Percentiles rank a stretch among this genome's conserved stretches.
Evolutionary conservation across 2,329 filamentous ascomycete genomes (phyloP).

Genomic region (Monosporascus sp.): DNA sequence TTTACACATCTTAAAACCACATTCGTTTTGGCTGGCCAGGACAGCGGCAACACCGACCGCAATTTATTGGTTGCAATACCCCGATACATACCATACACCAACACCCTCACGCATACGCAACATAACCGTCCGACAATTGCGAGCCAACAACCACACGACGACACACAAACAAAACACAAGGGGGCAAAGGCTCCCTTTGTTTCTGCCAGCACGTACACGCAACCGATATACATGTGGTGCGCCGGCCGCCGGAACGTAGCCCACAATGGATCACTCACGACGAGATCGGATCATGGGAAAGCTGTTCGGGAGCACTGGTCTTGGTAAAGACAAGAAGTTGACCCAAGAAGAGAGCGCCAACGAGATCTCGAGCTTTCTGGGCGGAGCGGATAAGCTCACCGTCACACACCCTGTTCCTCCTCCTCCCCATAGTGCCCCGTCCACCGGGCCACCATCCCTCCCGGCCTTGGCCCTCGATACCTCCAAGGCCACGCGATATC

Average conservation of each 20-base stretch:
- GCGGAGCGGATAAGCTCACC: constrained; percentile 49
- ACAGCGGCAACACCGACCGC: neutral
- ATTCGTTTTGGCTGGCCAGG: neutral
- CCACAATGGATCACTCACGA: constrained; percentile 26
- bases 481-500: constrained; percentile 48
- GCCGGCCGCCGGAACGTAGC: neutral
- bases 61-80: too few species aligned
- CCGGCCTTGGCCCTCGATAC: constrained; percentile 51
- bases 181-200: neutral
- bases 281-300: constrained; percentile 56
- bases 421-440: constrained; percentile 23
- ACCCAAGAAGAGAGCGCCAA: constrained; percentile 40
- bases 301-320: constrained; percentile 45
- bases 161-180: neutral
- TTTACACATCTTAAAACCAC: neutral
- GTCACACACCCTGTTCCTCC: constrained; percentile 46
- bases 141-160: neutral
- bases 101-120: neutral
- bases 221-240: neutral
- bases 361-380: constrained; percentile 56
- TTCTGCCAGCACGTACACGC: too few species aligned
- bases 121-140: neutral
- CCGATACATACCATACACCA: neutral
- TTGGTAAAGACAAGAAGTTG: constrained; percentile 26
- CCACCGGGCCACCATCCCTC: constrained; percentile 9